These are phyloP conservation scores for Fusarium pininemorale DNA, from an alignment of 2,329 filamentous ascomycete genomes.

Conservation along the genomic window DNA sequence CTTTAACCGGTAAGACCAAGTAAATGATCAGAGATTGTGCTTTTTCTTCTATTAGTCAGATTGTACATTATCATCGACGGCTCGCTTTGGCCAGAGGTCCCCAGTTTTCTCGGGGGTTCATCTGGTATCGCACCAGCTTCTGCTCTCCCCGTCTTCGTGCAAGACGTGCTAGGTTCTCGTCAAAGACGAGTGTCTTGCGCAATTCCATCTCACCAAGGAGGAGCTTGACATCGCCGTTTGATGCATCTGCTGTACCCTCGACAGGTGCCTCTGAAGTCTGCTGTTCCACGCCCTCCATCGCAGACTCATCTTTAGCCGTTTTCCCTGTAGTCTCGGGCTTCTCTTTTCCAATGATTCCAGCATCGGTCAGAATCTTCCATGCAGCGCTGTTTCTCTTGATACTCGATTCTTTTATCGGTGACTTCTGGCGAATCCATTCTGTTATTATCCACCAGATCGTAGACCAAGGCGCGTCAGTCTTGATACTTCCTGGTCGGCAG, in stretches of 20 bases:
- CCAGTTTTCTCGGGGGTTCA: conserved; percentile 93
- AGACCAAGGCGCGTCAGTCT: conserved; percentile 91
- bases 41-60: neutral
- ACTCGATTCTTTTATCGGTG: conserved; percentile 77
- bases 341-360: conserved; percentile 50
- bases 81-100: conserved; percentile 77
- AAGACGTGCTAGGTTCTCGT: conserved; percentile 78
- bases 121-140: conserved; percentile 85
- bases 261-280: conserved; percentile 1
- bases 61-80: conserved; percentile 47
- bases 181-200: conserved; percentile 73
- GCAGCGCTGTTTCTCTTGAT: conserved; percentile 77
- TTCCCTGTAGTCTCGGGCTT: conserved; percentile 35
- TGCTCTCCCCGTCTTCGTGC: conserved; percentile 73
- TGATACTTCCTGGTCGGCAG: conserved; percentile 87
- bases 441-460: conserved; percentile 93
- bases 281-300: conserved; percentile 53
- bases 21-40: neutral
- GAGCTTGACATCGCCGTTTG: conserved; percentile 33
- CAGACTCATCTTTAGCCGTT: conserved; percentile 40
- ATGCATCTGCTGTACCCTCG: conserved; percentile 8
- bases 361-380: conserved; percentile 69
- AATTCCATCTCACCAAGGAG: conserved; percentile 50
- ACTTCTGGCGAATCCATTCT: conserved; percentile 86
- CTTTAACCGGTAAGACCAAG: conserved; percentile 4